Percentiles rank a stretch among this genome's conserved stretches.
Evolutionary conservation across 192 early-diverging fungal species (phyloP).

Genomic region (Rhizoclosmatium sp.): DNA sequence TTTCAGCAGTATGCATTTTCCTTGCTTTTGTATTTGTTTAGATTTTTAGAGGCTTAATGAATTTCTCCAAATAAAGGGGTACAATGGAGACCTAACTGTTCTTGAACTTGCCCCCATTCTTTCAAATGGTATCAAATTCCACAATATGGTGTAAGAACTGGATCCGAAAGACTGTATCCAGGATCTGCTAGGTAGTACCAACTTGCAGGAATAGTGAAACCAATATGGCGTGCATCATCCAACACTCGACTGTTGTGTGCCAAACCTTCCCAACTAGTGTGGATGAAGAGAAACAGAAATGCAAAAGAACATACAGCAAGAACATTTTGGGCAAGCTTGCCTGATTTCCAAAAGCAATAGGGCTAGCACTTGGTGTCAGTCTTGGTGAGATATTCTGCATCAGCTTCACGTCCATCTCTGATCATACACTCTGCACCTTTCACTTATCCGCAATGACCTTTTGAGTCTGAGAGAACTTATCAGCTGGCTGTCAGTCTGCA

Average conservation of each 20-base stretch:
- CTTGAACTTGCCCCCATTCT: not conserved
- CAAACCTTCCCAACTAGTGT: conserved; percentile 30
- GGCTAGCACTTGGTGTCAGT: not conserved
- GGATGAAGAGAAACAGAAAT: conserved; percentile 8
- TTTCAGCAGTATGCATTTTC: no score
- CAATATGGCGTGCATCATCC: conserved; percentile 19
- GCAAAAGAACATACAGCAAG: conserved; percentile 25
- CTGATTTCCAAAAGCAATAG: not conserved
- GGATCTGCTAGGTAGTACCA: conserved; percentile 32
- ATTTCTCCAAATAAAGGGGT: not conserved
- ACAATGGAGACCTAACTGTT: not conserved
- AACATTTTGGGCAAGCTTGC: conserved; percentile 11
- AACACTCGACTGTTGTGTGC: conserved; percentile 28
- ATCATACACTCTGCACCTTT: no score
- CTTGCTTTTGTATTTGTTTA: no score
- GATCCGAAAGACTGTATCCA: not conserved
- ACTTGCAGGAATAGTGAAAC: conserved; percentile 21
- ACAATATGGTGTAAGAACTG: conserved; percentile 21
- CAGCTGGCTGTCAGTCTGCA: no score
- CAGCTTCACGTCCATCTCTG: no score
- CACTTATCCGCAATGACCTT: no score
- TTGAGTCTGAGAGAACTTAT: no score
- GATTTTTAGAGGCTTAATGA: no score
- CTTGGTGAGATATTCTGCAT: not conserved
- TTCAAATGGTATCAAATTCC: conserved; percentile 31